Evolutionary conservation across 257 asterid species (phyloP).

Genomic region (Solanum megistacrolobum): DNA sequence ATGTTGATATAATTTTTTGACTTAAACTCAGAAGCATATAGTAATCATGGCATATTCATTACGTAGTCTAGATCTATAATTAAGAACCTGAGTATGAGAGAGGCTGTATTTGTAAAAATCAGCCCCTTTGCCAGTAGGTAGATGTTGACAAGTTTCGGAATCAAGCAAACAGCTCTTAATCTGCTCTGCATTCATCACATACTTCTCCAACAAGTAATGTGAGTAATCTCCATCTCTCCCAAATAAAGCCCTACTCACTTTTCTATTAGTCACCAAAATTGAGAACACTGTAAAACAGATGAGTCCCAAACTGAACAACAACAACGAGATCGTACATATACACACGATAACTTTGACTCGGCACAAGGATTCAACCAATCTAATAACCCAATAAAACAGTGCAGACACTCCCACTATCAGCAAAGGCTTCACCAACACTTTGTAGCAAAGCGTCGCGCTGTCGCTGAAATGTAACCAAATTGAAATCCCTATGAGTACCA

Average conservation of each 20-base stretch:
- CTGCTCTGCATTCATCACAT: constrained; percentile 31
- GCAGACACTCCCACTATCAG: constrained; percentile 28
- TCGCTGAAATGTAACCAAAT: constrained; percentile 21
- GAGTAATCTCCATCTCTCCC: constrained; percentile 42
- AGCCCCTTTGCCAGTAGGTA: not conserved
- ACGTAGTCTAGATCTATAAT: not conserved
- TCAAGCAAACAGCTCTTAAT: constrained; percentile 56
- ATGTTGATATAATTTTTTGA: too few relatives aligned
- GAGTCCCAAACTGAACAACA: constrained; percentile 29
- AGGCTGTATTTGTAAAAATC: constrained; percentile 7
- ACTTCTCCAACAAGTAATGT: constrained; percentile 35
- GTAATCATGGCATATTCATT: not conserved
- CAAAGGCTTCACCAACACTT: constrained; percentile 38
- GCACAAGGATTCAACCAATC: constrained; percentile 38
- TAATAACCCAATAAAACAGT: constrained; percentile 29
- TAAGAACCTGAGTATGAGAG: constrained; percentile 21
- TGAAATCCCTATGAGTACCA: constrained; percentile 31
- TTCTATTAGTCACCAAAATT: constrained; percentile 40
- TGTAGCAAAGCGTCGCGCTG: constrained; percentile 8
- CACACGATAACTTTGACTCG: constrained; percentile 23
- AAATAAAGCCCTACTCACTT: constrained; percentile 22
- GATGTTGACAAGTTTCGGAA: constrained; percentile 15
- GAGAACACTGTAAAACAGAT: constrained; percentile 35
- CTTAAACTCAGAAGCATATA: too few relatives aligned
- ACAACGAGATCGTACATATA: constrained; percentile 31